A percentile compares a stretch with the other conserved stretches of the same genome.
Conservation (phyloP, 1,284 basidiomycete species). For the Grifola frondosa region DNA sequence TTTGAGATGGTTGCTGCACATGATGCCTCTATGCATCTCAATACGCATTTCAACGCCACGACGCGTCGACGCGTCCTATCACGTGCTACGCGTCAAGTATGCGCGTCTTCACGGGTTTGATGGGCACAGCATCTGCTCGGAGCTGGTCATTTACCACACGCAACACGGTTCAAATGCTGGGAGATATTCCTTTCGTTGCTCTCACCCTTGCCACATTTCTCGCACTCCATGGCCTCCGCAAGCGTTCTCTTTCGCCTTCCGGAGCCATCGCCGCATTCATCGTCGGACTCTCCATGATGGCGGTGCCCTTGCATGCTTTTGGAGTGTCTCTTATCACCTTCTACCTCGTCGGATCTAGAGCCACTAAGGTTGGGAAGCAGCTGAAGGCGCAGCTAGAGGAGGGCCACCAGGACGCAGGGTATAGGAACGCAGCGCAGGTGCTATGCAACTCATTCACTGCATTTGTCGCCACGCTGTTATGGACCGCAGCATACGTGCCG, state of each 20-base stretch:
- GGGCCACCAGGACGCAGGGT: slow-evolving; percentile 67
- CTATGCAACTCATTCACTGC: slow-evolving; percentile 79
- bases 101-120: not conserved
- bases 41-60: not conserved
- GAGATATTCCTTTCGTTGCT: slow-evolving; percentile 32
- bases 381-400: slow-evolving; percentile 80
- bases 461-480: slow-evolving; percentile 60
- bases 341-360: slow-evolving; percentile 79
- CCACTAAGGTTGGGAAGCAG: slow-evolving; percentile 79
- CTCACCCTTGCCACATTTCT: slow-evolving; percentile 44
- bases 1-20: too few relatives aligned
- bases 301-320: slow-evolving; percentile 62
- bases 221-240: slow-evolving; percentile 50
- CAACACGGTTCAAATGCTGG: slow-evolving; percentile 5
- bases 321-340: slow-evolving; percentile 78
- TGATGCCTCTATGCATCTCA: not conserved
- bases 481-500: slow-evolving; percentile 60
- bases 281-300: slow-evolving; percentile 68
- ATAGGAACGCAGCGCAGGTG: slow-evolving; percentile 79
- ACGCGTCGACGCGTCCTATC: not conserved
- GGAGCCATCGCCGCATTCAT: slow-evolving; percentile 78
- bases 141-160: too few relatives aligned
- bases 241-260: slow-evolving; percentile 62
- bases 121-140: not conserved
- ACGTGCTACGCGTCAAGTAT: not conserved